Evolutionary conservation across 2,329 filamentous ascomycete species (phyloP).

Genomic region (Endocalyx cinctus): DNA sequence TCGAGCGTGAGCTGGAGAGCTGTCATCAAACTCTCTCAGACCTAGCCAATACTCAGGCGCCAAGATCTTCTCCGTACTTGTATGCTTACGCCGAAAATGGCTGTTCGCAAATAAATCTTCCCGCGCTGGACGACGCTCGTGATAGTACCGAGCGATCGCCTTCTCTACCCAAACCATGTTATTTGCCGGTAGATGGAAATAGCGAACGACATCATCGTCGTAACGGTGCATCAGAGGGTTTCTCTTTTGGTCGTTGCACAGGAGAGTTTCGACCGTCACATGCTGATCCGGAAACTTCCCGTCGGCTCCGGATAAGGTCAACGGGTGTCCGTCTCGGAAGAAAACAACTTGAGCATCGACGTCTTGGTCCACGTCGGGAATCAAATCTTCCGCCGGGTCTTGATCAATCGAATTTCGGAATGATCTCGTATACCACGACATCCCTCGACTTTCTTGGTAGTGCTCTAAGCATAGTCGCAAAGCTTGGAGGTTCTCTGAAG

Average conservation of each 20-base stretch:
- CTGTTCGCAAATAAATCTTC: neutral
- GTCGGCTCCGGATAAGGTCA: neutral
- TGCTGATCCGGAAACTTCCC: slow-evolving; percentile 16
- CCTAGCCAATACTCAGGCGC: slow-evolving; percentile 1
- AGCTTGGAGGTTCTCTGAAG: neutral
- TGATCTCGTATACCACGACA: neutral
- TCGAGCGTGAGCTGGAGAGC: slow-evolving; percentile 1
- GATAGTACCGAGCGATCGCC: slow-evolving; percentile 15
- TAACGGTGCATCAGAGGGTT: slow-evolving; percentile 15
- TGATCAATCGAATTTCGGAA: neutral
- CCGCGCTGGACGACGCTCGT: slow-evolving; percentile 5
- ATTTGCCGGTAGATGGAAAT: slow-evolving; percentile 23
- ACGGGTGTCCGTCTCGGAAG: neutral
- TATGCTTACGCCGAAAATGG: neutral
- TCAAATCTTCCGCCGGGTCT: neutral
- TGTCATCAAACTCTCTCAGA: slow-evolving; percentile 1
- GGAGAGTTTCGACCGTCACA: slow-evolving; percentile 16
- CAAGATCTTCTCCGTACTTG: neutral
- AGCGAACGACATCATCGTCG: slow-evolving; percentile 13
- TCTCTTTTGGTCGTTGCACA: slow-evolving; percentile 11
- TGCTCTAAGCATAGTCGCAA: neutral
- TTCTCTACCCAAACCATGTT: slow-evolving; percentile 26
- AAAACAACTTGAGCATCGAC: neutral
- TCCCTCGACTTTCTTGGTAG: neutral
- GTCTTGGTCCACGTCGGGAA: no score